Percentiles rank a stretch among this genome's conserved stretches.
Conservation (phyloP, 345 rosid genomes). For the Stellera chamaejasme region DNA sequence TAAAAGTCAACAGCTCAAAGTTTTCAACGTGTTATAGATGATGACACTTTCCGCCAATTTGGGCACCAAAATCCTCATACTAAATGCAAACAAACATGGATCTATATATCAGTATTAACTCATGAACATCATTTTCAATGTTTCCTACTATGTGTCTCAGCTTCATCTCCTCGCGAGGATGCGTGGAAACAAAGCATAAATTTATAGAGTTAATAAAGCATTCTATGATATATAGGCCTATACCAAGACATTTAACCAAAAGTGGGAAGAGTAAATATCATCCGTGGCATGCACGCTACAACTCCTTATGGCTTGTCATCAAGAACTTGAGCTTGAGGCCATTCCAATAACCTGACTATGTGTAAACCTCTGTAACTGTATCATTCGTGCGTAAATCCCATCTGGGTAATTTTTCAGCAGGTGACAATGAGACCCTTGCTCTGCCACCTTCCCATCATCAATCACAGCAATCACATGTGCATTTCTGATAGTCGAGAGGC, state of each 20-base stretch:
- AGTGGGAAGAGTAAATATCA: slow-evolving; percentile 28
- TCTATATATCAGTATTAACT: slow-evolving; percentile 3
- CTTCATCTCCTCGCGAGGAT: slow-evolving; percentile 29
- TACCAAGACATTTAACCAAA: slow-evolving; percentile 18
- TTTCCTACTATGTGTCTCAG: slow-evolving; percentile 13
- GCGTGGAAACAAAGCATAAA: slow-evolving; percentile 15
- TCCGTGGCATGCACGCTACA: slow-evolving; percentile 14
- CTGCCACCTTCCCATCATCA: slow-evolving; percentile 91
- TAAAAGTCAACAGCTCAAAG: no score
- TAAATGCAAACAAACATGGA: slow-evolving; percentile 3
- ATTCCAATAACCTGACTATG: slow-evolving; percentile 80
- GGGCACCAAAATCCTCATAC: no score
- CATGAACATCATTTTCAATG: slow-evolving; percentile 4
- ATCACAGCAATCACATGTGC: slow-evolving; percentile 85
- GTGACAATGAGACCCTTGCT: slow-evolving; percentile 88
- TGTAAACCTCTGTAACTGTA: slow-evolving; percentile 90
- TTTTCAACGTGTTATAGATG: no score
- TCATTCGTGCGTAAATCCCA: slow-evolving; percentile 86
- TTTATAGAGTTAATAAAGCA: slow-evolving; percentile 29
- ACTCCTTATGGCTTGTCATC: slow-evolving; percentile 20
- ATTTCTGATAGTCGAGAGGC: slow-evolving; percentile 80
- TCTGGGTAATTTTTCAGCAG: slow-evolving; percentile 77
- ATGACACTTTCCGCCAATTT: no score
- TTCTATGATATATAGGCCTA: slow-evolving; percentile 32
- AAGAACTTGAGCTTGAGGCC: slow-evolving; percentile 73